These are phyloP conservation scores for Ustilago tritici DNA, from an alignment of 1,284 basidiomycete genomes.

Conservation along the genomic window DNA sequence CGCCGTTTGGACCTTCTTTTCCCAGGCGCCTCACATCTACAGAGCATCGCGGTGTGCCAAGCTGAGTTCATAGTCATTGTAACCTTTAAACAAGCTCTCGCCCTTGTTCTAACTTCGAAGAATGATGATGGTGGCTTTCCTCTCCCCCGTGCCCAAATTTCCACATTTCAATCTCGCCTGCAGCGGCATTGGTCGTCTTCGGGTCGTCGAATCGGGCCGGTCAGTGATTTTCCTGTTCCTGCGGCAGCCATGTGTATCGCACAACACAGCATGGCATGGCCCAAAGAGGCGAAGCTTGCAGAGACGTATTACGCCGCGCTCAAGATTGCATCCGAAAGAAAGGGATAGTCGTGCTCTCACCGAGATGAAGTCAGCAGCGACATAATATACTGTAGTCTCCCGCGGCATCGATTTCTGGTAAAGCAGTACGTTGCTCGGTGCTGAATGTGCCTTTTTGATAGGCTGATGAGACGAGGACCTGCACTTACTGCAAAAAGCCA, in stretches of 20 bases:
- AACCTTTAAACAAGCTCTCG: not conserved
- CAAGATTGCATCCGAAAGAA: too few relatives aligned
- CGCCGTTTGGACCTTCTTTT: not conserved
- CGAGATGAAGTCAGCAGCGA: constrained; percentile 10
- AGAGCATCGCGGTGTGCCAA: not conserved
- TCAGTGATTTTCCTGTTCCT: constrained; percentile 10
- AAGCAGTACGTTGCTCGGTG: not conserved
- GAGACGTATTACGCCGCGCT: not conserved
- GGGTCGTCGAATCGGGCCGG: constrained; percentile 7
- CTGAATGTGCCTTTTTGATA: not conserved
- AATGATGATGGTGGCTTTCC: not conserved
- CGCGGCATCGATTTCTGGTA: too few relatives aligned
- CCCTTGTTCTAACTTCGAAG: not conserved
- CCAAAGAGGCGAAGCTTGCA: constrained; percentile 9
- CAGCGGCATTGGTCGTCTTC: not conserved
- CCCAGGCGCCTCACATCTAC: not conserved
- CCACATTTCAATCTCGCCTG: not conserved
- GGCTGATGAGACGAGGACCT: not conserved
- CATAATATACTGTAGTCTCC: too few relatives aligned
- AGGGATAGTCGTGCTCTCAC: not conserved
- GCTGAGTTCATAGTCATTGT: constrained; percentile 4
- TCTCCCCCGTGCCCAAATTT: not conserved
- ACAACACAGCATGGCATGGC: not conserved
- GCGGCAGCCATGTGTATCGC: constrained; percentile 32
- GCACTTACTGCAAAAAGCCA: not conserved